Evolutionary conservation across 495 filamentous ascomycete genomes (phyloP), one percentile per base, ranked within the genome.

Genomic region (Hypoxylon subgilvum): DNA sequence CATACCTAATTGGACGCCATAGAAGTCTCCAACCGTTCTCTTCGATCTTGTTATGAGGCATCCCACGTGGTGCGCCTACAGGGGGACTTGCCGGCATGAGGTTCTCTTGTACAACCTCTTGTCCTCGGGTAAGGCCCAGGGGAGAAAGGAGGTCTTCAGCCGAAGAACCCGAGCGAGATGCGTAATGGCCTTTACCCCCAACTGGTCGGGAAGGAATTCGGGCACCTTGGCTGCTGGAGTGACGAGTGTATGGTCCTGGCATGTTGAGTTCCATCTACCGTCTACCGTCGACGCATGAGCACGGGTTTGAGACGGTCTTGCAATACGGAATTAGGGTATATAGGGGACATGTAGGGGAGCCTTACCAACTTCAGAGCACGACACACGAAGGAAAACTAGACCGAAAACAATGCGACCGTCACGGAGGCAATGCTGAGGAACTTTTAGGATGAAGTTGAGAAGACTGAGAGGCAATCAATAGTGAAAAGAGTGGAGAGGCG

Each of bases 221-320:
- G 5, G 52, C 21, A n/a, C 53, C 46, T 2, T 51, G 52, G n/a
- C 50, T 52, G 18, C 50, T 32, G 1, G 42, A 19, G 22, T 65
- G 49, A 1, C 61, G 67, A 30, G 65, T 19, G 38, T 67, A 65
- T 2, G 67, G 21, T 14, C 19, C 21, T 7, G 64, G 22, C 57
- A 57, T 67, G 9, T 55, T 44, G 38, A 14, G 22, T 9, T 42
- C 48, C 34, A 35, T 54, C 19, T 42, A 17, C n/a, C 12, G 12
- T 3, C 13, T 32, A 10, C 16, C 2, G n/a, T 1, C 13, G 30
- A 10, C 19, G 12, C n/a, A 12, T 45, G 6, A 7, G 14, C 2
- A 13, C n/a, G 23, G 8, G 23, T 27, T 27, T 4, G 8, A 27
- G n/a, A n/a, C n/a, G n/a, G n/a, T n/a, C n/a, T n/a, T n/a, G n/a